Percentiles rank a stretch among this genome's conserved stretches.
Evolutionary conservation across 2,329 filamentous ascomycete genomes (phyloP).

Genomic region (Hypoxylon sp.): DNA sequence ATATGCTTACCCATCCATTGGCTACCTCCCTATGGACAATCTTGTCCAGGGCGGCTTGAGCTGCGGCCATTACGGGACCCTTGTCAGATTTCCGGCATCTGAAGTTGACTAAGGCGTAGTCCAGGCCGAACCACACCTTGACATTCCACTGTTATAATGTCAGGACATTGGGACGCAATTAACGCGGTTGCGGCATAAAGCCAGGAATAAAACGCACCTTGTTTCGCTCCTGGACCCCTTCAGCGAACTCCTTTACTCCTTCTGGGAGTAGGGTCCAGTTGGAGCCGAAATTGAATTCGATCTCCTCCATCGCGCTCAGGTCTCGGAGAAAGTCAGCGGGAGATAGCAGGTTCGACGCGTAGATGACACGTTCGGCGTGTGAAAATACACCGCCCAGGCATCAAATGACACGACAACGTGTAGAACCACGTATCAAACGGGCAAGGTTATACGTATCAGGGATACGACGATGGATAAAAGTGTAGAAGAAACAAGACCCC

Average conservation of each 20-base stretch:
- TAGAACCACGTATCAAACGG: too few relatives aligned
- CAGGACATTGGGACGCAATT: not conserved
- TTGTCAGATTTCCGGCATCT: conserved; percentile 9
- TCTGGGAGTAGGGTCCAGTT: conserved; percentile 35
- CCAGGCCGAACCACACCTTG: conserved; percentile 9
- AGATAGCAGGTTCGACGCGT: not conserved
- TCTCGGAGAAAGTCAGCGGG: not conserved
- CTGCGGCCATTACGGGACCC: conserved; percentile 4
- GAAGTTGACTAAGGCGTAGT: not conserved
- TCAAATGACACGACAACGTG: too few relatives aligned
- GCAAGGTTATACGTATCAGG: not conserved
- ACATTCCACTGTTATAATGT: conserved; percentile 10
- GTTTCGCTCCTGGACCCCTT: conserved; percentile 16
- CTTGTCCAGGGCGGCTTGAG: conserved; percentile 10
- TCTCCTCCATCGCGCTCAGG: not conserved
- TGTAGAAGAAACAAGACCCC: not conserved
- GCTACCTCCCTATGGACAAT: conserved; percentile 19
- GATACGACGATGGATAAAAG: not conserved
- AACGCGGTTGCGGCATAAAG: not conserved
- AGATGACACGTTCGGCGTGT: too few relatives aligned
- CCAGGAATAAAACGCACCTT: conserved; percentile 20
- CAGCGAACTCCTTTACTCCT: conserved; percentile 32
- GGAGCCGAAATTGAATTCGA: conserved; percentile 33
- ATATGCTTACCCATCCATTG: conserved; percentile 5
- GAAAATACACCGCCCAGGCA: too few relatives aligned